Evolutionary conservation across 2,329 filamentous ascomycete genomes (phyloP), one percentile per base, ranked within the genome.

Genomic region (Alternaria brassicae): DNA sequence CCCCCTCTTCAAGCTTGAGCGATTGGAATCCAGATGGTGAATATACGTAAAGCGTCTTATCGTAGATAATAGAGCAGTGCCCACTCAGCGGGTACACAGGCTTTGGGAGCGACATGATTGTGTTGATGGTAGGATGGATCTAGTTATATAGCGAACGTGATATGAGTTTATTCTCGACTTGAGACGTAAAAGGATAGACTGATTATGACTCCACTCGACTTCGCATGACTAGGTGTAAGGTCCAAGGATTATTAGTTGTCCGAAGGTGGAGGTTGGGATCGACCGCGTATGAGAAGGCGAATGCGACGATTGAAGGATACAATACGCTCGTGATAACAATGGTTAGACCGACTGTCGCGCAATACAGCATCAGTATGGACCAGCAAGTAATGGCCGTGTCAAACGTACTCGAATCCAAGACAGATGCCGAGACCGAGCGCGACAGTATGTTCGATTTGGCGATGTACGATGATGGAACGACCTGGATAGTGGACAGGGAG

Each of bases 41-140:
- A 77, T 92, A 96, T 44, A 91, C 88, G 81, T 96, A 98, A 53
- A 98, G 86, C 12, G 88, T 92, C 77, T 93, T 89, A 74, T 93
- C 84, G 81, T 91, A 84, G 62, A 97, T 85, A 72, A 90, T 87
- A 58, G 93, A 92, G 80, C 94, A 98, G 72, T 91, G 88, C 78
- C 89, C 88, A 77, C 88, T 86, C 75, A 97, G 81, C 63, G 89
- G 82, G 73, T 88, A 84, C 53, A 85, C 81, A 52, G 93, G 92
- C 72, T 87, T 80, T 48, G 92, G 92, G 56, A 89, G 82, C 72
- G 88, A 81, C 92, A 96, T 96, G 50, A 47, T 75, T 56, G 55
- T 53, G 61, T 53, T 56, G 45, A 62, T 53, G 56, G 51, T 53
- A 60, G 28, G 48, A 41, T 37, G 41, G 52, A 45, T 39, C 56